Conservation (phyloP, 2,329 filamentous ascomycete species). For the Aureobasidium sp. region DNA sequence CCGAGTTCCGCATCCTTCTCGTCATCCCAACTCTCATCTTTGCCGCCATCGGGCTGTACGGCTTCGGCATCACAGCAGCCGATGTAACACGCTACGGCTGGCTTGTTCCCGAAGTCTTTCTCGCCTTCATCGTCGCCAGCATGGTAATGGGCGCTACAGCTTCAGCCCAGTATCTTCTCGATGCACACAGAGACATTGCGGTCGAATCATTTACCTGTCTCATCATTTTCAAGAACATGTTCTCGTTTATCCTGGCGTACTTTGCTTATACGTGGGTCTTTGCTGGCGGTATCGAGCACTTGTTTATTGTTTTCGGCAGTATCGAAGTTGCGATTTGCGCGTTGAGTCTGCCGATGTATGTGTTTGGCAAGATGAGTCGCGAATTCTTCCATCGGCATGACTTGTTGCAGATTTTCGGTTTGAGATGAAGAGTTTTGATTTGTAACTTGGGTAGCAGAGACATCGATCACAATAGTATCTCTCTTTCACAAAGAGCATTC, state of each 20-base stretch:
- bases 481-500: no score
- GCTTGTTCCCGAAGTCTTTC: slow-evolving; percentile 69
- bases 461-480: no score
- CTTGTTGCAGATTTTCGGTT: slow-evolving; percentile 46
- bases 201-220: slow-evolving; percentile 85
- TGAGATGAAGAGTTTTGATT: slow-evolving; percentile 22
- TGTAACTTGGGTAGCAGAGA: no score
- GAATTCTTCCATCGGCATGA: slow-evolving; percentile 70
- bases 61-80: slow-evolving; percentile 67
- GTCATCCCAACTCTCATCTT: slow-evolving; percentile 75
- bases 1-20: slow-evolving; percentile 79
- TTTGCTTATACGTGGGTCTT: slow-evolving; percentile 79
- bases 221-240: slow-evolving; percentile 91
- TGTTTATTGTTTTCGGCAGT: slow-evolving; percentile 64
- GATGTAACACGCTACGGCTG: slow-evolving; percentile 58
- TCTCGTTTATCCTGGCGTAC: slow-evolving; percentile 78
- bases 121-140: slow-evolving; percentile 72
- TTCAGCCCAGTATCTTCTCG: slow-evolving; percentile 79
- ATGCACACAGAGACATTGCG: slow-evolving; percentile 79
- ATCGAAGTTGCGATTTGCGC: slow-evolving; percentile 72
- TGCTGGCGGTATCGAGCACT: slow-evolving; percentile 48
- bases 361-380: slow-evolving; percentile 70
- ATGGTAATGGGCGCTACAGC: slow-evolving; percentile 90
- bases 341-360: slow-evolving; percentile 65
- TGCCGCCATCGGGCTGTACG: slow-evolving; percentile 70